These are phyloP conservation scores for Ophiosphaerella herpotricha DNA, from an alignment of 2,329 filamentous ascomycete genomes.

Conservation along the genomic window DNA sequence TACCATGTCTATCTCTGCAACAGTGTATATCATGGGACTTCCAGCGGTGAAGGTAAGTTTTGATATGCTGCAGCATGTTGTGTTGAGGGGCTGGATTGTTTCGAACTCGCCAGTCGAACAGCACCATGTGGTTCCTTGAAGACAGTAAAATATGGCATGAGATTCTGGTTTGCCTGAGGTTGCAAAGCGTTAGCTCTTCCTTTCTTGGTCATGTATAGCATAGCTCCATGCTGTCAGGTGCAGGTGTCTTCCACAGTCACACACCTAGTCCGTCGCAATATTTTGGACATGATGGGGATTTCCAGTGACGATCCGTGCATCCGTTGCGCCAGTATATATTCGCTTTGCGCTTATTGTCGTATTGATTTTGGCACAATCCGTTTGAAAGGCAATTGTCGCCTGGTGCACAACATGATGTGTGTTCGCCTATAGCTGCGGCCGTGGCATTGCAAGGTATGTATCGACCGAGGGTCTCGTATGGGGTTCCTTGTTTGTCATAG, in stretches of 20 bases:
- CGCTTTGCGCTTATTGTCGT: slow-evolving; percentile 5
- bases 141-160: slow-evolving; percentile 3
- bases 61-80: background rate
- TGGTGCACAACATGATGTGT: slow-evolving; percentile 13
- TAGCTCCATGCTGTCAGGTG: background rate
- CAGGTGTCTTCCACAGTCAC: background rate
- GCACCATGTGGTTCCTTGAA: background rate
- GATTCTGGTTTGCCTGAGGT: background rate
- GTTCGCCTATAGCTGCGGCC: slow-evolving; percentile 8
- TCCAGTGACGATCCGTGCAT: slow-evolving; percentile 16
- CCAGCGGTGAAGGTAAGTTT: background rate
- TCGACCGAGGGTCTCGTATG: background rate
- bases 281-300: slow-evolving; percentile 11
- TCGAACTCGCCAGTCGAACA: background rate
- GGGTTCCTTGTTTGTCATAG: slow-evolving; percentile 1
- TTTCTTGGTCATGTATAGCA: too few species aligned
- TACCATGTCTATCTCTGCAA: background rate
- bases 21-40: slow-evolving; percentile 1
- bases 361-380: slow-evolving; percentile 10
- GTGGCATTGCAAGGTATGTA: slow-evolving; percentile 20
- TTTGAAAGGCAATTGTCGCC: slow-evolving; percentile 17
- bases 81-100: background rate
- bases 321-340: slow-evolving; percentile 18
- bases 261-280: slow-evolving; percentile 12
- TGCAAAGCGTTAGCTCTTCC: background rate